Base-by-base conservation (phyloP, 306 rosid genomes). In the Astragalus glycyphyllos region DNA sequence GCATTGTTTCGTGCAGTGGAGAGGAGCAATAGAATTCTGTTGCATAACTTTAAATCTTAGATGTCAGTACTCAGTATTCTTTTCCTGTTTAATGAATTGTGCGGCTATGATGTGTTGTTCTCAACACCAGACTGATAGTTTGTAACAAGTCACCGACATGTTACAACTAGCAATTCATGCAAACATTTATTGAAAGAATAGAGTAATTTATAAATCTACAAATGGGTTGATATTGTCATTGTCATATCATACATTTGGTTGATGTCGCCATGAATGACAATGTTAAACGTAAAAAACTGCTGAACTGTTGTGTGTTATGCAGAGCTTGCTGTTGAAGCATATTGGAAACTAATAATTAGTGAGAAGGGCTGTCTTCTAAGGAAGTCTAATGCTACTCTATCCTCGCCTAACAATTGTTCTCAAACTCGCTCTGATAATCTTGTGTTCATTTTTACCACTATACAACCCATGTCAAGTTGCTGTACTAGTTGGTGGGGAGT, bases 351-450 rank as follows among this genome's bases (percentile, higher is more conserved):
- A 55, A 17, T 23, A 47, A 20, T 58, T 32, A 48, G 64, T 40
- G 35, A 53, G 73, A 81, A 68, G 68, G 49, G 47, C 17, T 67
- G 16, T 67, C 64, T 47, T 44, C 67, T 55, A 60, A 68, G 56
- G 40, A 69, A 51, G 71, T 67, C 64, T 60, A 75, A 71, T 50
- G 50, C 81, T 66, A 66, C 13, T 15, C 26, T 79, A 69, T 80
- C 74, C 68, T 62, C 80, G 47, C 37, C 77, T 74, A 65, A 38
- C 60, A 74, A 38, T 40, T 54, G 56, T 8, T 70, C 42, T 75
- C 49, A 74, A 68, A 58, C 56, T 29, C 23, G 8, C 65, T 54
- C 53, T 82, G 48, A 58, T 57, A 65, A 47, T 60, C 76, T 65
- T 71, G 51, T 79, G 70, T 45, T 44, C n/a, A n/a, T 37, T 41